Conservation (phyloP, 179 eudicot species). For the Gypsophila paniculata region DNA sequence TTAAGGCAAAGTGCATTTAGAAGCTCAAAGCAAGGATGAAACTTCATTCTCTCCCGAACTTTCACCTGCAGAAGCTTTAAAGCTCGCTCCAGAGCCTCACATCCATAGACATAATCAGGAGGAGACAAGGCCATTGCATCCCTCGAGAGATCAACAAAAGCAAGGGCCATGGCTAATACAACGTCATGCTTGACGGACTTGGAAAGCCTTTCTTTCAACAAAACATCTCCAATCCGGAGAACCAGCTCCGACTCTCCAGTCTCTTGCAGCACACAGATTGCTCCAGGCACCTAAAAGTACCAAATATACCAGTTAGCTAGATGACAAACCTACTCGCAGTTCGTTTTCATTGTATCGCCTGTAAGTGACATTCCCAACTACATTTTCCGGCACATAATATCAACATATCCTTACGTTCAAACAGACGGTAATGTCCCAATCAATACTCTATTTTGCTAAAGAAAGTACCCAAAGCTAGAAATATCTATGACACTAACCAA, state of each 20-base stretch:
- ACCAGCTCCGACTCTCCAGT: constrained; percentile 83
- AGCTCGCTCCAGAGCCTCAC: constrained; percentile 87
- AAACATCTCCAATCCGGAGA: constrained; percentile 72
- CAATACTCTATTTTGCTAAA: neutral
- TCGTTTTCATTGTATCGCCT: neutral
- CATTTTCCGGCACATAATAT: neutral
- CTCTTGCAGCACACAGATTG: constrained; percentile 88
- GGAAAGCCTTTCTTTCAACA: constrained; percentile 80
- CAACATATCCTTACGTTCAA: neutral
- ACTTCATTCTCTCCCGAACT: neutral
- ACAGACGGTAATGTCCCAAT: neutral
- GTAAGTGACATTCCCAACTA: neutral
- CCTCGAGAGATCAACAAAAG: constrained; percentile 84
- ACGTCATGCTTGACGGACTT: constrained; percentile 94
- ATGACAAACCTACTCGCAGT: too few species aligned
- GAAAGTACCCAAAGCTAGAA: neutral
- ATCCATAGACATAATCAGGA: constrained; percentile 81
- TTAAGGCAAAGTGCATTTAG: neutral
- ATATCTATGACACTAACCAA: neutral
- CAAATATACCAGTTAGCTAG: neutral
- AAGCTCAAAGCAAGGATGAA: neutral
- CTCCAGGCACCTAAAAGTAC: constrained; percentile 82
- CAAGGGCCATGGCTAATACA: constrained; percentile 81
- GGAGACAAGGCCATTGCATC: constrained; percentile 81
- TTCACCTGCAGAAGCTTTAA: constrained; percentile 77